phyloP scores from a whole-genome alignment of 176 grass and related monocot species.

The Alloteropsis semialata region DNA sequence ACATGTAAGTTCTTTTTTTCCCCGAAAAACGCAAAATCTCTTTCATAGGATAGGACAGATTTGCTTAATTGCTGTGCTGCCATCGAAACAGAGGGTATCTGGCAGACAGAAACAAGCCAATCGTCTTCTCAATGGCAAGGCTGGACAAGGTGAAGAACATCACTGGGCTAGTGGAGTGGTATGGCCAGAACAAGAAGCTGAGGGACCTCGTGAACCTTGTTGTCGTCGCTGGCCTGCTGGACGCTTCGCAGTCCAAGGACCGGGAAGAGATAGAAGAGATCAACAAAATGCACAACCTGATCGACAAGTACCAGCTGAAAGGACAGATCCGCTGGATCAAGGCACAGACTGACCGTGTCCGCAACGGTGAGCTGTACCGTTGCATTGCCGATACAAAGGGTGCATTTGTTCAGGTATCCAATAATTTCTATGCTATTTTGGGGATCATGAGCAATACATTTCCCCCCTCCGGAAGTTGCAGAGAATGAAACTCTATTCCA shows the following conservation, averaged over 20 bases:
- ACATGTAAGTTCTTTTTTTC: slow-evolving; percentile 58
- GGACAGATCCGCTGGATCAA: slow-evolving; percentile 92
- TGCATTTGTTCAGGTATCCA: slow-evolving; percentile 86
- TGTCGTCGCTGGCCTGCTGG: slow-evolving; percentile 73
- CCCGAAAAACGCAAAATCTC: not conserved
- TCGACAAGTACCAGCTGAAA: slow-evolving; percentile 72
- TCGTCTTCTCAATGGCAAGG: slow-evolving; percentile 96
- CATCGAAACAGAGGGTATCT: slow-evolving; percentile 62
- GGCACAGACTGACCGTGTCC: slow-evolving; percentile 77
- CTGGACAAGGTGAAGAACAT: slow-evolving; percentile 96
- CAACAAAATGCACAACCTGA: slow-evolving; percentile 90
- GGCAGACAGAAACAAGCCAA: slow-evolving; percentile 70
- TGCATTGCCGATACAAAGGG: slow-evolving; percentile 83
- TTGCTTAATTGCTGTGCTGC: slow-evolving; percentile 34
- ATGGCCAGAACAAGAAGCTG: slow-evolving; percentile 82
- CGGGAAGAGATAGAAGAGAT: slow-evolving; percentile 96
- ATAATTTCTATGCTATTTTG: not conserved
- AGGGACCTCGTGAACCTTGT: slow-evolving; percentile 81
- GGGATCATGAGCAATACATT: not conserved
- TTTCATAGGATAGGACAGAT: slow-evolving; percentile 1
- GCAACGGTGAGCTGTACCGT: slow-evolving; percentile 91
- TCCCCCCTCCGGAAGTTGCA: not conserved
- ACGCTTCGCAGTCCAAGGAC: slow-evolving; percentile 83
- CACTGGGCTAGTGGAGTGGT: slow-evolving; percentile 90
- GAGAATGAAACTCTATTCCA: not conserved